These are phyloP conservation scores for Chlamydomonas sp. DNA, from an alignment of 139 green algal genomes.

Conservation along the genomic window DNA sequence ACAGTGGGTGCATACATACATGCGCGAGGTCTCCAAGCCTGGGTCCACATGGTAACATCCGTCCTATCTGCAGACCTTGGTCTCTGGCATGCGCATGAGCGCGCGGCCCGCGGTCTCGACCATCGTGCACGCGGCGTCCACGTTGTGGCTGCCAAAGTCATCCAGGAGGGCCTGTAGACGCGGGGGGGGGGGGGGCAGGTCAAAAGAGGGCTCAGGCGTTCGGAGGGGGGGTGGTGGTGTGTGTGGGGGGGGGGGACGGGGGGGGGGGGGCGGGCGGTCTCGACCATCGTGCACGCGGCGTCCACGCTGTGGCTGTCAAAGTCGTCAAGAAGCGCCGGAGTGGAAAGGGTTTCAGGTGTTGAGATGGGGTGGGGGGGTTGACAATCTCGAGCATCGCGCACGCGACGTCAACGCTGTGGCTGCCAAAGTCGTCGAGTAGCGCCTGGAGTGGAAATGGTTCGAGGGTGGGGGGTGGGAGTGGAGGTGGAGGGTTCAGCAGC, in stretches of 20 bases:
- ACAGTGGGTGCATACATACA: no score
- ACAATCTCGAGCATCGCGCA: conserved; percentile 78
- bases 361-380: conserved; percentile 75
- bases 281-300: conserved; percentile 72
- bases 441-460: no score
- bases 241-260: no score
- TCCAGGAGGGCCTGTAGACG: conserved; percentile 67
- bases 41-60: no score
- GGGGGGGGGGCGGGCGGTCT: conserved; percentile 79
- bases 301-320: conserved; percentile 84
- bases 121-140: conserved; percentile 77
- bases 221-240: no score
- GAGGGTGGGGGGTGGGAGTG: no score
- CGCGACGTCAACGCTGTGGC: conserved; percentile 79
- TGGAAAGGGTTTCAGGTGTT: not conserved
- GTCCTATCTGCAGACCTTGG: no score
- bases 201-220: not conserved
- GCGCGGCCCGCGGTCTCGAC: conserved; percentile 83
- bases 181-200: not conserved
- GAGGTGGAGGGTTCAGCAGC: no score
- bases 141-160: conserved; percentile 79
- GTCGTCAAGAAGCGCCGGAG: conserved; percentile 71
- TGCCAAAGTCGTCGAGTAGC: conserved; percentile 85
- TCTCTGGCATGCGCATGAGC: conserved; percentile 62
- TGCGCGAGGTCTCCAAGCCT: no score